Base-by-base conservation (phyloP, 1,139 yeast genomes). In the Suhomyces anneliseae region DNA sequence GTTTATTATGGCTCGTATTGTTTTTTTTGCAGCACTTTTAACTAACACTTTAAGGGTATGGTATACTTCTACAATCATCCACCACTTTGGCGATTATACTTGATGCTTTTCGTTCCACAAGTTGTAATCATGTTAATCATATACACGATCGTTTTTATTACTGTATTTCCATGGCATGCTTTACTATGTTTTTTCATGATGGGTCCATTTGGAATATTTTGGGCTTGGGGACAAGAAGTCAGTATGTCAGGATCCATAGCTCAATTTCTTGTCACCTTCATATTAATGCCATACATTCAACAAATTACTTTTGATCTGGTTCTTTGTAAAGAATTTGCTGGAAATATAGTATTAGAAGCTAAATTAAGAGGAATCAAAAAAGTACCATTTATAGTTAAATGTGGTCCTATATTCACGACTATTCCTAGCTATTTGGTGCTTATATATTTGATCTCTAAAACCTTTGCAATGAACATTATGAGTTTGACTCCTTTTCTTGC, bases 401-500 rank as follows among this genome's bases (percentile, higher is more conserved):
- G 60, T 44, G 66, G 62, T 7, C 55, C 56, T 33, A 49, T 55
- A 26, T 44, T 69, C 24, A 54, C 60, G 48, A 52, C 57, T 3
- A 46, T 70, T 14, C 74, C 69, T 26, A 62, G 51, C 43, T 48
- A 53, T 38, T 59, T 64, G 12, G 55, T 50, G 4, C 54, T 60
- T 38, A 72, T 65, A 44, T 71, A 48, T 44, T 56, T 58, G 27
- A 47, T 70, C 6, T 48, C 50, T 1, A 72, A 66, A 55, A 69
- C 68, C 31, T 40, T 67, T 0, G 43, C 54, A 2, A 66, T 65
- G 49, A 63, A 78, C 15, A 26, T 70, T 0, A 61, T 85, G 24
- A 77, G 79, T 31, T 68, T 78, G 47, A 68, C 86, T 10, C 95
- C 95, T 0, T 46, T 85, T 7, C 38, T 82, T 10, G 95, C 93